These are phyloP conservation scores for Chytriomyces sp. DNA, from an alignment of 192 early-diverging fungal genomes.

Conservation along the genomic window DNA sequence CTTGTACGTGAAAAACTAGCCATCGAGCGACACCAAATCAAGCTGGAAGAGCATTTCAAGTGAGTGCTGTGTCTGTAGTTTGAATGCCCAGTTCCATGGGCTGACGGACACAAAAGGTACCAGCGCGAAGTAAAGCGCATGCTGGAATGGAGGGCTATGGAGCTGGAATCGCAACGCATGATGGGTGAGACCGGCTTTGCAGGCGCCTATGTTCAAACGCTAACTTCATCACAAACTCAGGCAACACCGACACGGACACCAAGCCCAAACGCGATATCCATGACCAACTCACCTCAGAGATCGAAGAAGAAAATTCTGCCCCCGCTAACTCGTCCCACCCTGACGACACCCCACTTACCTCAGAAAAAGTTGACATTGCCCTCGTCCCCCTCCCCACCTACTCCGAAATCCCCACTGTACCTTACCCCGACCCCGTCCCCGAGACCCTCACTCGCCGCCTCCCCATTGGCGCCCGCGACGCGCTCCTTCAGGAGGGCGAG, in stretches of 20 bases:
- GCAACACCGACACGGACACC: neutral
- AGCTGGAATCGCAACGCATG: slow-evolving; percentile 23
- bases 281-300: neutral
- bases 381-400: slow-evolving; percentile 26
- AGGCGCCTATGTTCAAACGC: neutral
- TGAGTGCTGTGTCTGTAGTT: neutral
- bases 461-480: slow-evolving; percentile 16
- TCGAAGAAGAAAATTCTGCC: neutral
- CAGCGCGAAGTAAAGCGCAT: slow-evolving; percentile 7
- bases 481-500: slow-evolving; percentile 8
- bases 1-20: slow-evolving; percentile 14
- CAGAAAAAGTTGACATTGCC: slow-evolving; percentile 1
- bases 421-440: slow-evolving; percentile 12
- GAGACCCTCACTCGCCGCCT: neutral
- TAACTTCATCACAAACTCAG: no score
- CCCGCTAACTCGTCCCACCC: neutral
- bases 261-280: neutral
- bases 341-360: neutral
- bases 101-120: slow-evolving; percentile 25
- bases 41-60: neutral
- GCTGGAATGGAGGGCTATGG: slow-evolving; percentile 30
- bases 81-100: neutral
- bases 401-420: slow-evolving; percentile 10
- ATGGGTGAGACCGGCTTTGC: neutral
- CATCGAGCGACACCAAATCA: neutral